Percentiles rank a stretch among this genome's conserved stretches.
phyloP scores from a whole-genome alignment of 2,329 filamentous ascomycete genomes.

The Mariannaea elegans region DNA sequence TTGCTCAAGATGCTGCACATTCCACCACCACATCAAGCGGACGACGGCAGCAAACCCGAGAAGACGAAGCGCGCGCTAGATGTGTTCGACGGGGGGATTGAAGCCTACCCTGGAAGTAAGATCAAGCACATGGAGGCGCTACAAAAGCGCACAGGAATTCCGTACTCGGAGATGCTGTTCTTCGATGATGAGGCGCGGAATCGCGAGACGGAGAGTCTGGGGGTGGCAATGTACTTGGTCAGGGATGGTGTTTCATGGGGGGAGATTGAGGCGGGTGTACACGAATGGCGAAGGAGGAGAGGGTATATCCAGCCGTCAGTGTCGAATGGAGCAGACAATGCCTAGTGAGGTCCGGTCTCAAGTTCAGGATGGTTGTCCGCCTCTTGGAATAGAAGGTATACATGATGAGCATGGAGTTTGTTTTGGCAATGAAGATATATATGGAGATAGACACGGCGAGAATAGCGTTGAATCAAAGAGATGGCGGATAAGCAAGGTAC shows the following conservation, averaged over 20 bases:
- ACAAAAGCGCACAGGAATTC: conserved; percentile 73
- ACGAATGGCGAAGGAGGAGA: conserved; percentile 80
- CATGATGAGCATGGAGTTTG: background rate
- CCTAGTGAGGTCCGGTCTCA: background rate
- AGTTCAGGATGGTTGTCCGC: background rate
- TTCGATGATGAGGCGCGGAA: conserved; percentile 95
- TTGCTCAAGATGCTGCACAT: conserved; percentile 80
- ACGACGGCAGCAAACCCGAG: conserved; percentile 30
- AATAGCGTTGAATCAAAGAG: conserved; percentile 1
- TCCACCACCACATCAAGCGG: conserved; percentile 44
- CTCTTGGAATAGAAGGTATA: background rate
- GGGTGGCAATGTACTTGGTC: conserved; percentile 86
- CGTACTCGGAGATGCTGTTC: conserved; percentile 88
- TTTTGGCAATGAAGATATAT: background rate
- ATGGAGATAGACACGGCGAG: background rate
- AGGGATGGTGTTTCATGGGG: conserved; percentile 78
- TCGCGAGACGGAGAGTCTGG: conserved; percentile 79
- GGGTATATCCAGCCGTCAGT: conserved; percentile 48
- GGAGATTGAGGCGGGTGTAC: conserved; percentile 82
- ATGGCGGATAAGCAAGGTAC: background rate
- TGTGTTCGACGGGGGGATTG: conserved; percentile 67
- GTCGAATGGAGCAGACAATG: background rate
- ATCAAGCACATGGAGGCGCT: conserved; percentile 84
- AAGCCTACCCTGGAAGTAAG: conserved; percentile 82
- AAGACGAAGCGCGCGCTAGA: conserved; percentile 61